Conservation (phyloP, 352 stramenopile species). For the Pythium diclinum region DNA sequence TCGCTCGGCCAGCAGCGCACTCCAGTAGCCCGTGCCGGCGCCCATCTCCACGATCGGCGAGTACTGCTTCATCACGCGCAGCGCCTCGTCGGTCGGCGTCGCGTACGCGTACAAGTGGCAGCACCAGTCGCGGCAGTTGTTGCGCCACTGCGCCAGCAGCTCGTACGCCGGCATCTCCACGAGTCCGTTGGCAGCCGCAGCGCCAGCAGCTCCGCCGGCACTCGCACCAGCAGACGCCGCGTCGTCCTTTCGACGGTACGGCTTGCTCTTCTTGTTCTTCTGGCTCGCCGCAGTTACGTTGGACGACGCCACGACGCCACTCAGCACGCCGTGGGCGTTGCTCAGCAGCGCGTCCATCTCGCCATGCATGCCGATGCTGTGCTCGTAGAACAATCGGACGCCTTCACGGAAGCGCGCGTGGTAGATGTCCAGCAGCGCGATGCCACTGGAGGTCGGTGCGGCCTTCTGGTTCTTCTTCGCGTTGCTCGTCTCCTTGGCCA, state of each 20-base stretch:
- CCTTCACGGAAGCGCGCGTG: conserved; percentile 64
- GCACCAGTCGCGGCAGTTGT: conserved; percentile 76
- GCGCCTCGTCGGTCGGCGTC: conserved; percentile 53
- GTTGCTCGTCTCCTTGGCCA: conserved; percentile 4
- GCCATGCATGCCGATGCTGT: conserved; percentile 67
- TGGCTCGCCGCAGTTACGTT: conserved; percentile 54
- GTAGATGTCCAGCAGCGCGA: conserved; percentile 55
- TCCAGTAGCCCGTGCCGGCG: conserved; percentile 90
- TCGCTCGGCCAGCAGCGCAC: conserved; percentile 60
- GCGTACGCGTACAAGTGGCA: conserved; percentile 74
- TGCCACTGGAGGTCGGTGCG: conserved; percentile 24
- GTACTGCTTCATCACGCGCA: conserved; percentile 47
- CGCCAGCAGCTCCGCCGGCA: conserved; percentile 1
- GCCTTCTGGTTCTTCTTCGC: conserved; percentile 25
- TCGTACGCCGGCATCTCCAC: conserved; percentile 61
- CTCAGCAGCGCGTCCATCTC: conserved; percentile 73
- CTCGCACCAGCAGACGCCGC: not conserved
- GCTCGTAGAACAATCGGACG: conserved; percentile 75
- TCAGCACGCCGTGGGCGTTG: conserved; percentile 30
- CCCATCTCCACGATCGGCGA: conserved; percentile 86
- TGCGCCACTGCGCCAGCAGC: conserved; percentile 66
- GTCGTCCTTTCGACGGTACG: conserved; percentile 26
- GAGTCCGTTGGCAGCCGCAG: conserved; percentile 20
- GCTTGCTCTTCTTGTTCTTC: conserved; percentile 42
- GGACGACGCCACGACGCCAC: conserved; percentile 17